Evolutionary conservation across 2,329 filamentous ascomycete genomes (phyloP).

Genomic region (Aspergillus carbonarius): DNA sequence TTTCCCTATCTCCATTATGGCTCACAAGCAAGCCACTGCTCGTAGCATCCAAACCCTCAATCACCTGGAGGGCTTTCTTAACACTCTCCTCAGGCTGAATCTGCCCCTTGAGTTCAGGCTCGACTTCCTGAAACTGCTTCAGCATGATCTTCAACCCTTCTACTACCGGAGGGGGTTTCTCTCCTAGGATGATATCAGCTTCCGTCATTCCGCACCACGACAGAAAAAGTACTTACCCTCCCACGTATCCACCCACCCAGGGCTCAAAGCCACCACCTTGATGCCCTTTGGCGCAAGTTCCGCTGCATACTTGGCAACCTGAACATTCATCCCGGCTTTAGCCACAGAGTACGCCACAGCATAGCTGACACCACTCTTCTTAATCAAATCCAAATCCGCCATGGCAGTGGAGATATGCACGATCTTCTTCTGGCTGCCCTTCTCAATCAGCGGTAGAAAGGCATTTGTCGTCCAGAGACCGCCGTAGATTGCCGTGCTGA

Average conservation of each 20-base stretch:
- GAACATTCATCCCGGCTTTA: constrained; percentile 45
- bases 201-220: background rate
- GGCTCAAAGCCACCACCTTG: constrained; percentile 35
- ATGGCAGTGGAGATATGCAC: constrained; percentile 40
- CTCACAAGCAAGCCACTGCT: constrained; percentile 25
- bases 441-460: constrained; percentile 44
- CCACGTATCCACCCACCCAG: constrained; percentile 32
- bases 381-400: constrained; percentile 30
- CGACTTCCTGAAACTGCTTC: constrained; percentile 19
- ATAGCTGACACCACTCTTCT: constrained; percentile 21
- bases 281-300: constrained; percentile 34
- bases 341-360: constrained; percentile 36
- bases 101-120: constrained; percentile 23
- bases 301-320: constrained; percentile 43
- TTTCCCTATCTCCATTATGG: constrained; percentile 26
- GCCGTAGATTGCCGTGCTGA: constrained; percentile 15
- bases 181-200: constrained; percentile 4
- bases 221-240: constrained; percentile 18
- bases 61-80: constrained; percentile 23
- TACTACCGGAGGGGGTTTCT: constrained; percentile 10
- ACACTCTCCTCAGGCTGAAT: constrained; percentile 29
- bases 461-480: constrained; percentile 29
- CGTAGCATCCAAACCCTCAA: constrained; percentile 21
- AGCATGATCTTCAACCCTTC: constrained; percentile 18
- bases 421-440: constrained; percentile 44